phyloP scores from a whole-genome alignment of 305 asterid species.

The Solanum hybrid region DNA sequence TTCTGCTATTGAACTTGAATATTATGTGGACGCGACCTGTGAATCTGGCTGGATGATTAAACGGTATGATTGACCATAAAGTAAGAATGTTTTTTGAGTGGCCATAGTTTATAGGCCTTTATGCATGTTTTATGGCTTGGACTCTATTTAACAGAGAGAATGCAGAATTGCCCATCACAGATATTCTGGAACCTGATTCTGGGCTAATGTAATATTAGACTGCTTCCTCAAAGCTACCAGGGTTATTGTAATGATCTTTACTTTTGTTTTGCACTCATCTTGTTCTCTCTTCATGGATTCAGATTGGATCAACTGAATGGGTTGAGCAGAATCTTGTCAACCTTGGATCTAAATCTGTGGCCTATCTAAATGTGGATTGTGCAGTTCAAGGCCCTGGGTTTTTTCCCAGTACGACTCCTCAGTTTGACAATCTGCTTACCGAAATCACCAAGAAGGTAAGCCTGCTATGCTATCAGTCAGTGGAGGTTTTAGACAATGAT shows the following conservation, averaged over 20 bases:
- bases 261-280: conserved; percentile 10
- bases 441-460: conserved; percentile 73
- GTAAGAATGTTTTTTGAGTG: background rate
- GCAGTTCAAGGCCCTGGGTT: conserved; percentile 96
- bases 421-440: conserved; percentile 74
- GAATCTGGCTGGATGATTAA: background rate
- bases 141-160: background rate
- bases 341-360: conserved; percentile 74
- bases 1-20: background rate
- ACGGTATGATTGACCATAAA: background rate
- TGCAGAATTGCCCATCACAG: background rate
- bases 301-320: conserved; percentile 99
- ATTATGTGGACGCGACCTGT: background rate
- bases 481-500: conserved; percentile 1
- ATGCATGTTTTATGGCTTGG: background rate
- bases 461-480: background rate
- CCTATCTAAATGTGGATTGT: conserved; percentile 86
- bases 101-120: background rate
- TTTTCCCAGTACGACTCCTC: conserved; percentile 81
- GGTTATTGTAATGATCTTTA: background rate
- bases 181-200: background rate
- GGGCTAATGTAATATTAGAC: background rate
- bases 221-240: background rate
- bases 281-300: conserved; percentile 16
- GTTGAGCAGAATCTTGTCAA: conserved; percentile 81